Conservation (phyloP, 2,329 filamentous ascomycete species). For the Blastomyces parvus region DNA sequence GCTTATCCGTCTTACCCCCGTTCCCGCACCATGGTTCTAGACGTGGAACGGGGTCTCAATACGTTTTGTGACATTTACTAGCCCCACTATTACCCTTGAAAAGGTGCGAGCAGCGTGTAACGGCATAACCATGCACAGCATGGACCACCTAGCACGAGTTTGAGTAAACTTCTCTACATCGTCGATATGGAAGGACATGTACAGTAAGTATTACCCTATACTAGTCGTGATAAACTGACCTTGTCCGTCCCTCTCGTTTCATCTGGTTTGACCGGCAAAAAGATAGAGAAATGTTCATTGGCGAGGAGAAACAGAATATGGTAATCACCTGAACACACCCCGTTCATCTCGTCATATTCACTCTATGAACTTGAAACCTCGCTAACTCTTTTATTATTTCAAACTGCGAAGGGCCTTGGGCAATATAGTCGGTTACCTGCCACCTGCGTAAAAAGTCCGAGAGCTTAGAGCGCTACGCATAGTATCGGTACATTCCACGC, state of each 20-base stretch:
- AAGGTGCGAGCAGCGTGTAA: background rate
- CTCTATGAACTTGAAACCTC: background rate
- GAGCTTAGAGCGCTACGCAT: background rate
- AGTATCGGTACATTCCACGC: conserved; percentile 1
- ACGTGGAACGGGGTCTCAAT: background rate
- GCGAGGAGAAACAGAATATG: background rate
- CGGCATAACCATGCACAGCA: background rate
- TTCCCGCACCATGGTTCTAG: background rate
- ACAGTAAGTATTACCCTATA: background rate
- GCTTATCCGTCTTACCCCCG: background rate
- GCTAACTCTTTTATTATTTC: background rate
- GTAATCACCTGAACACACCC: background rate
- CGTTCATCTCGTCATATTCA: background rate
- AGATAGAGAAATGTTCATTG: background rate
- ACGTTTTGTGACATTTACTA: background rate
- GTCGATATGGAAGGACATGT: background rate
- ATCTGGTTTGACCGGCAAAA: background rate
- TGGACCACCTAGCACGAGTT: background rate
- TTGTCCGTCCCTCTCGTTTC: background rate
- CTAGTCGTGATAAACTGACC: background rate
- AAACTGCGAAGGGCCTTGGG: background rate
- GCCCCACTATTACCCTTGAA: background rate
- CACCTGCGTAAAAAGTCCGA: background rate
- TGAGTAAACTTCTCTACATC: background rate
- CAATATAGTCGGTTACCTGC: background rate